Conservation (phyloP, 441 rosid species). For the Aleurites moluccanus region DNA sequence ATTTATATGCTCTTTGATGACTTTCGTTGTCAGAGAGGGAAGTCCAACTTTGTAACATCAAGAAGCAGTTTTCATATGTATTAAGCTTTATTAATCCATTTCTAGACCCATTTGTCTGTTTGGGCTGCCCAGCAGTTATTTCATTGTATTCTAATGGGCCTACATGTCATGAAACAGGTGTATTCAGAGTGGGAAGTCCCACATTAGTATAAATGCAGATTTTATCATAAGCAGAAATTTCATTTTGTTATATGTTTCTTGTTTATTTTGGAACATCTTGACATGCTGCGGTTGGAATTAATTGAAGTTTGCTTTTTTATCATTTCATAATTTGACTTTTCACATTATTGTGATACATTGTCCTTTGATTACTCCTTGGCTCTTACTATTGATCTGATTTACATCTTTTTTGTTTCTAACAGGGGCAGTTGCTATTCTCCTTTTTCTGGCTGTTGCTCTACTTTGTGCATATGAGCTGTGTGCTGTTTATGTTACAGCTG, state of each 20-base stretch:
- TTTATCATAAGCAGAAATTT: neutral
- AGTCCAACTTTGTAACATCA: neutral
- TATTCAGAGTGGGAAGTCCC: neutral
- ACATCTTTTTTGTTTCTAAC: slow-evolving; percentile 22
- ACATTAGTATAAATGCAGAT: neutral
- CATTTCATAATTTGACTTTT: slow-evolving; percentile 15
- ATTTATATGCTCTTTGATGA: neutral
- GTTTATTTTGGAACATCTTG: neutral
- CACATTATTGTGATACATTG: neutral
- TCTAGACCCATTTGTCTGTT: neutral
- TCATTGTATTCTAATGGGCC: neutral
- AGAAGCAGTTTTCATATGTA: neutral
- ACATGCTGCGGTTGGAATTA: neutral
- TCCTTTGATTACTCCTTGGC: slow-evolving; percentile 7
- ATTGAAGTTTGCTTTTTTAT: neutral
- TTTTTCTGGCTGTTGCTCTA: slow-evolving; percentile 91
- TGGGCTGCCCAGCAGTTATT: neutral
- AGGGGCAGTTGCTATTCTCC: slow-evolving; percentile 99
- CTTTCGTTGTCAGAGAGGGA: neutral
- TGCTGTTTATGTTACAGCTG: slow-evolving; percentile 97
- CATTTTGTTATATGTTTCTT: neutral
- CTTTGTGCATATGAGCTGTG: slow-evolving; percentile 98
- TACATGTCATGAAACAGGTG: neutral
- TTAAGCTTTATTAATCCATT: neutral
- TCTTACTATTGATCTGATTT: slow-evolving; percentile 24